Conservation (phyloP, 2,329 filamentous ascomycete genomes). For the Trichoderma polysporum region DNA sequence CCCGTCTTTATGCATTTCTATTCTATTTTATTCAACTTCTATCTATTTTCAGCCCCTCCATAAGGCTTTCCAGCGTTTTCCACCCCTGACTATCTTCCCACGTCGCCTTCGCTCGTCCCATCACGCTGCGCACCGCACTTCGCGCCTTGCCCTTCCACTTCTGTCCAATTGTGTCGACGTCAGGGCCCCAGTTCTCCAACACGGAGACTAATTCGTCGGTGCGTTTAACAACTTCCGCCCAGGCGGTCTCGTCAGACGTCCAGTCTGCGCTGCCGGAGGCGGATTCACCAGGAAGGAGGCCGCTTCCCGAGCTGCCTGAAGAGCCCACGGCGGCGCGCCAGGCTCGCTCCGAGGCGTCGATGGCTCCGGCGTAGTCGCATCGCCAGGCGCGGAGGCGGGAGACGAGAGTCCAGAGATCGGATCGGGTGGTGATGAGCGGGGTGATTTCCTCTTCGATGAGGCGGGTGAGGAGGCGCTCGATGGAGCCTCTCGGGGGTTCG, state of each 20-base stretch:
- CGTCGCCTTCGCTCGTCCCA: constrained; percentile 74
- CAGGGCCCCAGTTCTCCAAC: constrained; percentile 74
- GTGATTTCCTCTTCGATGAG: constrained; percentile 73
- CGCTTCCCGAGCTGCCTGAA: constrained; percentile 44
- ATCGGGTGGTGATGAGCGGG: constrained; percentile 79
- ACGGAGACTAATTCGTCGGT: constrained; percentile 80
- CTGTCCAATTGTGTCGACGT: constrained; percentile 66
- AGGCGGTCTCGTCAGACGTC: constrained; percentile 59
- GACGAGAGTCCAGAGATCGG: constrained; percentile 74
- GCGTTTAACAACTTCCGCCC: constrained; percentile 70
- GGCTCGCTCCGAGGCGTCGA: constrained; percentile 84
- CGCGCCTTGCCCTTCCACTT: constrained; percentile 89
- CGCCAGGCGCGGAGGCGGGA: constrained; percentile 72
- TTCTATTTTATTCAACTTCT: constrained; percentile 8
- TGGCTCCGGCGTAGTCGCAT: constrained; percentile 65
- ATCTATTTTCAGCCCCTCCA: constrained; percentile 53
- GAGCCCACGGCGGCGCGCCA: constrained; percentile 71
- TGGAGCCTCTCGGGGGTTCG: constrained; percentile 53
- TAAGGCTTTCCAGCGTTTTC: constrained; percentile 56
- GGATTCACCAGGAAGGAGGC: constrained; percentile 43
- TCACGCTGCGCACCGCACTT: constrained; percentile 77
- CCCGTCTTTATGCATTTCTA: not conserved
- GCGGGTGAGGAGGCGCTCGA: constrained; percentile 63
- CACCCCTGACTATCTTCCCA: constrained; percentile 79
- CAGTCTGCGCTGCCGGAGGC: constrained; percentile 31